Evolutionary conservation across 2,329 filamentous ascomycete species (phyloP).

Genomic region (Amesomyces nigricolor): DNA sequence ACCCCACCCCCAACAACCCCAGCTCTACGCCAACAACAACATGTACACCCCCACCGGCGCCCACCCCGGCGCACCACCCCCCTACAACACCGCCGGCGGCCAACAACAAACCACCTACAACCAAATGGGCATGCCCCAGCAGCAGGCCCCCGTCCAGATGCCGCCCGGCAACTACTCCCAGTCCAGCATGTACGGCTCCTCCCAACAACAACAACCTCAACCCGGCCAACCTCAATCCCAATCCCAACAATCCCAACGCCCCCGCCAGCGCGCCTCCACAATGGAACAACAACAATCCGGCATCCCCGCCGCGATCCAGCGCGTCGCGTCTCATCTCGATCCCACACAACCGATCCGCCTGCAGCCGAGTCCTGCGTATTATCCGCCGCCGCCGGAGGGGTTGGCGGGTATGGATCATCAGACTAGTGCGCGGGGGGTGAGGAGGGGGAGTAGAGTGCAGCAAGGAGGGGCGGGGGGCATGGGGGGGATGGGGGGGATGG

Average conservation of each 20-base stretch:
- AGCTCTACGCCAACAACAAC: constrained; percentile 76
- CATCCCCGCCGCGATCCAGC: constrained; percentile 86
- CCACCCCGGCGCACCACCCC: constrained; percentile 61
- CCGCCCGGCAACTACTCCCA: constrained; percentile 57
- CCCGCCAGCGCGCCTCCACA: constrained; percentile 84
- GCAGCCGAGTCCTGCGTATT: constrained; percentile 95
- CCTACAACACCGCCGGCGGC: constrained; percentile 55
- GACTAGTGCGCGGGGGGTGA: constrained; percentile 48
- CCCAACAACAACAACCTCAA: constrained; percentile 54
- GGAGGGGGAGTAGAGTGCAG: constrained; percentile 69
- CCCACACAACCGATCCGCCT: constrained; percentile 89
- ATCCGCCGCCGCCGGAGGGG: constrained; percentile 84
- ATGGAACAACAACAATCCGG: constrained; percentile 94
- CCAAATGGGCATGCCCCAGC: constrained; percentile 66
- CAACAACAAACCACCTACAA: constrained; percentile 54
- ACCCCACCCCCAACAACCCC: constrained; percentile 44
- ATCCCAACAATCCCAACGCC: constrained; percentile 36
- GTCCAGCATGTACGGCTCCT: constrained; percentile 47
- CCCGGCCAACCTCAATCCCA: too few species aligned
- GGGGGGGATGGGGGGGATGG: constrained; percentile 41
- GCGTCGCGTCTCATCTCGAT: constrained; percentile 92
- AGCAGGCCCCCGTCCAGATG: constrained; percentile 53
- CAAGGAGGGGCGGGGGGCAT: constrained; percentile 42
- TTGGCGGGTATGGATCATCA: constrained; percentile 60
- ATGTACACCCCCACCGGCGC: constrained; percentile 63